Base-by-base conservation (phyloP, 495 filamentous ascomycete species). In the Penicillium tannophilum region DNA sequence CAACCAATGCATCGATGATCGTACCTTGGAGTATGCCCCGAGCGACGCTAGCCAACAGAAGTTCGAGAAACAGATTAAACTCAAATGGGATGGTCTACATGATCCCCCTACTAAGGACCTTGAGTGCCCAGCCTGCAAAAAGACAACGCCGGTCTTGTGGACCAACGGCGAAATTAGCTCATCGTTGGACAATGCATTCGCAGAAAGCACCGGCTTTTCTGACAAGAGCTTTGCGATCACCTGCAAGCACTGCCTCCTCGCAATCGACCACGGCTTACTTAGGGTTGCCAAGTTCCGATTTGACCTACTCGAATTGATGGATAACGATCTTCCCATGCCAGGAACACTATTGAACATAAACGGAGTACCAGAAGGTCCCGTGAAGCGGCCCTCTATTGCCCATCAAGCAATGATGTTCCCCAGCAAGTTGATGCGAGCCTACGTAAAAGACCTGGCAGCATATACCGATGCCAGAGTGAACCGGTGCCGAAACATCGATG, bases 21-120 rank as follows among this genome's bases (percentile, higher is more conserved):
- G 70, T 0, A 80, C 75, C 20, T 87, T 92, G 68, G 79, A 78
- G 44, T 93, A 91, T 62, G 76, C 64, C 3, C 74, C 84, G 7
- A 73, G 79, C 1, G 63, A 76, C 2, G 61, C 72, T 6, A 79
- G 80, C 49, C 73, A 72, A 46, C 52, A 59, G 7, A 41, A 53
- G 1, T 94, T 88, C 73, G 76, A 77, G 23, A 54, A 61, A 6
- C 58, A 67, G n/a, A 86, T 86, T 2, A 72, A 79, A 0, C 72
- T 80, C 1, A 66, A 70, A 4, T 92, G 90, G 84, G 77, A 86
- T 39, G 88, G 84, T 56, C 62, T 75, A 2, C 64, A 83, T n/a
- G 85, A 88, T 48, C 63, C 74, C 2, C 42, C 72, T 0, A 26
- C 35, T 16, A 87, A 84, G 61, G 66, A 31, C 1, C 23, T 92